Evolutionary conservation across 176 grass and related monocot species (phyloP).

Genomic region (Oryza australiensis): DNA sequence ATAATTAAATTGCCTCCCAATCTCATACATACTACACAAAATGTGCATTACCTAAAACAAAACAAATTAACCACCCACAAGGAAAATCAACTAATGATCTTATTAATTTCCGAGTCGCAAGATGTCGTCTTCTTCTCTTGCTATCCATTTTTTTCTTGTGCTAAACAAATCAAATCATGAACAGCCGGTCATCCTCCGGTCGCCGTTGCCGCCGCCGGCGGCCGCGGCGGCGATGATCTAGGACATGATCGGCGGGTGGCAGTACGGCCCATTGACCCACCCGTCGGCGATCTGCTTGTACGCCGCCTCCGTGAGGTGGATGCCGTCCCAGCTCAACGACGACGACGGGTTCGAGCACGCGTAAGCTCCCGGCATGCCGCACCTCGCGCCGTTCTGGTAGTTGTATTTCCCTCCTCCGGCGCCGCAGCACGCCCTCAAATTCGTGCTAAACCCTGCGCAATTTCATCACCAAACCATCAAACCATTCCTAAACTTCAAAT

Average conservation of each 20-base stretch:
- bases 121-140: neutral
- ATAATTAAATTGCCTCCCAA: slow-evolving; percentile 25
- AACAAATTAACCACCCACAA: neutral
- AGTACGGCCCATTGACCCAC: slow-evolving; percentile 79
- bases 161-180: neutral
- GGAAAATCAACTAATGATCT: neutral
- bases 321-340: slow-evolving; percentile 90
- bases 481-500: neutral
- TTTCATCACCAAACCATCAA: too few relatives aligned
- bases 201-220: neutral
- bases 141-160: neutral
- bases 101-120: slow-evolving; percentile 22
- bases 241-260: slow-evolving; percentile 56
- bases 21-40: slow-evolving; percentile 3
- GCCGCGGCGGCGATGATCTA: neutral
- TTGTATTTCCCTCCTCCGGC: slow-evolving; percentile 76
- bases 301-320: slow-evolving; percentile 89
- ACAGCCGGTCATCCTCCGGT: neutral
- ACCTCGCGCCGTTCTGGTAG: slow-evolving; percentile 67
- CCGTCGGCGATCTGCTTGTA: slow-evolving; percentile 76
- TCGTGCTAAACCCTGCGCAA: slow-evolving; percentile 55
- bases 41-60: neutral
- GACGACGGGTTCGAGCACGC: slow-evolving; percentile 57
- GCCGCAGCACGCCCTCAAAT: slow-evolving; percentile 71
- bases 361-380: slow-evolving; percentile 57